phyloP scores from a whole-genome alignment of 305 asterid species.

The Andrographis paniculata region DNA sequence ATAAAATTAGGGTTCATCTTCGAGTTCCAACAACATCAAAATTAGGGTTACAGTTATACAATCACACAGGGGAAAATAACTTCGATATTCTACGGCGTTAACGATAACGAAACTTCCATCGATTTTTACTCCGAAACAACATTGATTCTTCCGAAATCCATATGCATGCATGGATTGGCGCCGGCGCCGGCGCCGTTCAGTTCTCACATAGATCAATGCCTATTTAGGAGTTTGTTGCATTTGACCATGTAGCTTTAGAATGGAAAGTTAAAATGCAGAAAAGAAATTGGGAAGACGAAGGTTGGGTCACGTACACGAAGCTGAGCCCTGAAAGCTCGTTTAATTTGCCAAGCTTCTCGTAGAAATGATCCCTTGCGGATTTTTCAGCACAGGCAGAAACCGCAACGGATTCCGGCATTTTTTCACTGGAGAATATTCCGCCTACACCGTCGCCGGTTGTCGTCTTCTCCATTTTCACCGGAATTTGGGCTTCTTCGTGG shows the following conservation, averaged over 20 bases:
- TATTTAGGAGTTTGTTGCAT: too few relatives aligned
- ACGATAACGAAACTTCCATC: background rate
- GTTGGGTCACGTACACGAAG: constrained; percentile 36
- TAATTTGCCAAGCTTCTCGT: constrained; percentile 40
- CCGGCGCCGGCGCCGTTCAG: too few relatives aligned
- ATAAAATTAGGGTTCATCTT: too few relatives aligned
- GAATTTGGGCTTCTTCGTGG: background rate
- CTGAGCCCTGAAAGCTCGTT: constrained; percentile 68
- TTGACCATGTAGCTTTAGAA: too few relatives aligned
- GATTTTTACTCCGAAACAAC: background rate
- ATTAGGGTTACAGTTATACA: too few relatives aligned
- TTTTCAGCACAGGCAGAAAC: constrained; percentile 11
- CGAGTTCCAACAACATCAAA: too few relatives aligned
- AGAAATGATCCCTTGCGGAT: constrained; percentile 33
- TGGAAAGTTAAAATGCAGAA: background rate
- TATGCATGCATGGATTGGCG: constrained; percentile 22
- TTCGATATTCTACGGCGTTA: too few relatives aligned
- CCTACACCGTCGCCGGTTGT: constrained; percentile 9
- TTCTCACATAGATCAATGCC: too few relatives aligned
- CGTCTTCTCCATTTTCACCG: constrained; percentile 22
- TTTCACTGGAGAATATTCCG: constrained; percentile 19
- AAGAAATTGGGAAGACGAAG: background rate
- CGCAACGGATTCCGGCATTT: constrained; percentile 13
- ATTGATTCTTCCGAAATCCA: constrained; percentile 1
- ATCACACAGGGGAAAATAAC: too few relatives aligned